phyloP scores from a whole-genome alignment of 176 grass and related monocot species.

The Zea mays region Zm-B73-REFERENCE-NAM-5.0 NC_050096.1:27040501-27041000 shows the following conservation, averaged over 20 bases:
- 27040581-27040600: constrained; percentile 75
- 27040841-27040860: constrained; percentile 53
- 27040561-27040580: neutral
- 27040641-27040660: constrained; percentile 84
- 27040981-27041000: constrained; percentile 6
- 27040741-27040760: neutral
- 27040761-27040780: neutral
- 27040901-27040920: neutral
- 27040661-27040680: constrained; percentile 80
- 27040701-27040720: constrained; percentile 72
- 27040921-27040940: constrained; percentile 12
- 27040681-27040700: constrained; percentile 75
- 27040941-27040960: neutral
- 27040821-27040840: constrained; percentile 67
- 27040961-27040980: neutral
- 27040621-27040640: constrained; percentile 91
- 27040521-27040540: too few relatives aligned
- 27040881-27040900: neutral
- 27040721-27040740: neutral
- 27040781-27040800: too few relatives aligned
- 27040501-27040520: too few relatives aligned
- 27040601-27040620: constrained; percentile 93
- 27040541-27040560: too few relatives aligned
- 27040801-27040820: constrained; percentile 29
- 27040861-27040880: constrained; percentile 16